Evolutionary conservation across 2,329 filamentous ascomycete species (phyloP).

Genomic region (Fusarium tuaranense): DNA sequence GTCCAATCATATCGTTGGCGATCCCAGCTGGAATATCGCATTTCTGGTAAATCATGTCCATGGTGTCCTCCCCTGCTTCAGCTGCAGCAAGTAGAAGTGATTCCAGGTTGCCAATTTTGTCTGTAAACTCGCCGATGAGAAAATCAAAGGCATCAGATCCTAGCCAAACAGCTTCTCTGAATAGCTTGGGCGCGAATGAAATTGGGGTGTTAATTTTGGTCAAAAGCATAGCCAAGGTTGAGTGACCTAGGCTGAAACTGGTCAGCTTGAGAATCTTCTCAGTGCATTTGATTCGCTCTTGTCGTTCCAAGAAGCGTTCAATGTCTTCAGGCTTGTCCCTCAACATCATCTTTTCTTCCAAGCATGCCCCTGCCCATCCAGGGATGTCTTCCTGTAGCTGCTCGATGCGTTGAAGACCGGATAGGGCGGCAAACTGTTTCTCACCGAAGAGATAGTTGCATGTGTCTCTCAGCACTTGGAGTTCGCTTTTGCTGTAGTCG

Average conservation of each 20-base stretch:
- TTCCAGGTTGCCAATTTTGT: too few species aligned
- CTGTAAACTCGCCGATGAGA: too few species aligned
- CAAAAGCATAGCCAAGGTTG: too few species aligned
- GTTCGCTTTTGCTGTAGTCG: slow-evolving; percentile 6
- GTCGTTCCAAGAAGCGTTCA: background rate
- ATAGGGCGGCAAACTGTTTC: background rate
- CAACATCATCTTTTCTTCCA: background rate
- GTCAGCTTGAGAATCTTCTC: background rate
- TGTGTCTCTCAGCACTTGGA: rapidly evolving
- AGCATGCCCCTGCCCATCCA: background rate
- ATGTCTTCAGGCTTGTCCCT: too few species aligned
- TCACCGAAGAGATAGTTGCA: background rate
- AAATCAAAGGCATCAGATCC: too few species aligned
- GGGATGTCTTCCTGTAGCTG: too few species aligned
- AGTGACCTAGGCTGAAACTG: too few species aligned
- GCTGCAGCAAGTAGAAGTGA: background rate
- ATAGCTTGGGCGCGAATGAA: too few species aligned
- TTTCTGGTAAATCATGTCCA: background rate
- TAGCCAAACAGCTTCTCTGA: too few species aligned
- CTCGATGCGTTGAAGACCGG: background rate
- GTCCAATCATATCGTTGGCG: too few species aligned
- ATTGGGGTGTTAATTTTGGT: too few species aligned
- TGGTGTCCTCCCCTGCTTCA: background rate
- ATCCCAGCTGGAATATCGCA: background rate
- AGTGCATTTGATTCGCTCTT: background rate